Evolutionary conservation across 1,284 basidiomycete genomes (phyloP).

Genomic region (Moesziomyces aphidis): DNA sequence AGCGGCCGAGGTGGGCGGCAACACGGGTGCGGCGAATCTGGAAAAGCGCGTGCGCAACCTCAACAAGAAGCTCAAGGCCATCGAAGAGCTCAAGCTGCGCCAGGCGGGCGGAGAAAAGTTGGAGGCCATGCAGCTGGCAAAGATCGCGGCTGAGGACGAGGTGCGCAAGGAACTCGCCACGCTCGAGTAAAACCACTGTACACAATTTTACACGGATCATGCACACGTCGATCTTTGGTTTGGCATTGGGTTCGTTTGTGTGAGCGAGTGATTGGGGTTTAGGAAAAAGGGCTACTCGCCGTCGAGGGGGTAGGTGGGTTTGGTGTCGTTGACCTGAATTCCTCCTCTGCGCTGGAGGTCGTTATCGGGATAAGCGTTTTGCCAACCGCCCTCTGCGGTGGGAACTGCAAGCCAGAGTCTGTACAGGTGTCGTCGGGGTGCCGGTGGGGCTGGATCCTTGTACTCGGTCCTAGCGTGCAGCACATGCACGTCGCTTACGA

Average conservation of each 20-base stretch:
- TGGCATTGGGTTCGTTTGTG: neutral
- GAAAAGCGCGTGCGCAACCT: slow-evolving; percentile 77
- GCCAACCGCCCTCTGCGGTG: slow-evolving; percentile 69
- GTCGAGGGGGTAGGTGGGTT: slow-evolving; percentile 69
- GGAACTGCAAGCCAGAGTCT: slow-evolving; percentile 70
- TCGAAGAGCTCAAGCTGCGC: slow-evolving; percentile 93
- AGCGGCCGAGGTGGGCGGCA: slow-evolving; percentile 55
- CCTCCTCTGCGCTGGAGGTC: slow-evolving; percentile 66
- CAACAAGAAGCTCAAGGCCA: slow-evolving; percentile 93
- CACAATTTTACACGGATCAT: neutral
- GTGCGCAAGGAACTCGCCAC: slow-evolving; percentile 81
- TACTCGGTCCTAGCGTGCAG: slow-evolving; percentile 70
- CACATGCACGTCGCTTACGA: slow-evolving; percentile 63
- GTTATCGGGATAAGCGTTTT: slow-evolving; percentile 68
- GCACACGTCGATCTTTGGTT: too few relatives aligned
- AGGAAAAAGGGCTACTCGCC: slow-evolving; percentile 60
- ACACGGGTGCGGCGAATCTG: slow-evolving; percentile 40
- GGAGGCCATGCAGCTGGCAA: slow-evolving; percentile 92
- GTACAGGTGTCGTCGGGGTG: slow-evolving; percentile 69
- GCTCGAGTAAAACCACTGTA: slow-evolving; percentile 65
- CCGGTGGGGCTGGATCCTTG: slow-evolving; percentile 68
- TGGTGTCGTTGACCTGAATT: slow-evolving; percentile 66
- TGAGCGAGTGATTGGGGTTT: neutral
- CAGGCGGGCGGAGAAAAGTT: slow-evolving; percentile 85
- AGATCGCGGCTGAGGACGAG: slow-evolving; percentile 88